Evolutionary conservation across 208 protist genomes (phyloP), one percentile per base, ranked within the genome.

Genomic region (Angomonas desouzai): DNA sequence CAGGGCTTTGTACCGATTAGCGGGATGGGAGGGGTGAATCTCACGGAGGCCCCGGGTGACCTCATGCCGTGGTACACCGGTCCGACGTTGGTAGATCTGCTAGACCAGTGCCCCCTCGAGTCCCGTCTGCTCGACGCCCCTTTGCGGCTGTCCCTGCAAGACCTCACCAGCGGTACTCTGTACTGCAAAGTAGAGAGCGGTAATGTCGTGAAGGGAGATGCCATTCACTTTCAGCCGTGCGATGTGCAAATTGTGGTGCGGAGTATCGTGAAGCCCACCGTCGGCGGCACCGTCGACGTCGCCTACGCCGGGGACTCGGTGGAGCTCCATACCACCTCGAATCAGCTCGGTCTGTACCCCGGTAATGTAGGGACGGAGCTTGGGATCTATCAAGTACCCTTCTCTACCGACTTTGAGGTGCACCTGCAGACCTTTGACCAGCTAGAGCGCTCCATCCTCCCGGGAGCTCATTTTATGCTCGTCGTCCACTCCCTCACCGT

Each of bases 111-210:
- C 51, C 81, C 85, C 34, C 69, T 92, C 18, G 77, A 85, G 66
- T 89, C 74, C 43, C 77, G 85, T 43, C 72, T 94, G 3, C 48
- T 90, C 22, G 70, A 76, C 58, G 68, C 66, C 18, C 81, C 85
- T 48, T 64, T 91, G 60, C 89, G 89, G 23, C 62, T 94, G 27
- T 89, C 76, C 53, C 68, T 94, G 30, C 83, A 89, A 53, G 89
- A 94, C 56, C 59, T 92, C 18, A 65, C 83, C 25, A 72, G 62
- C 56, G 68, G 64, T 53, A 85, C 65, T 1, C 67, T 94, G 11
- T 92, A 83, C 67, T 79, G 68, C 63, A 86, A 89, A 60, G 81
- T 94, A 34, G 89, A 94, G 62, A 83, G 81, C 61, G 89, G 89
- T n/a, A 56, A 64, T 25, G 45, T 94, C 10, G 57, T 69, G 30